These are phyloP conservation scores for Leucocoprinus birnbaumii DNA, from an alignment of 768 basidiomycete species.

Conservation along the genomic window DNA sequence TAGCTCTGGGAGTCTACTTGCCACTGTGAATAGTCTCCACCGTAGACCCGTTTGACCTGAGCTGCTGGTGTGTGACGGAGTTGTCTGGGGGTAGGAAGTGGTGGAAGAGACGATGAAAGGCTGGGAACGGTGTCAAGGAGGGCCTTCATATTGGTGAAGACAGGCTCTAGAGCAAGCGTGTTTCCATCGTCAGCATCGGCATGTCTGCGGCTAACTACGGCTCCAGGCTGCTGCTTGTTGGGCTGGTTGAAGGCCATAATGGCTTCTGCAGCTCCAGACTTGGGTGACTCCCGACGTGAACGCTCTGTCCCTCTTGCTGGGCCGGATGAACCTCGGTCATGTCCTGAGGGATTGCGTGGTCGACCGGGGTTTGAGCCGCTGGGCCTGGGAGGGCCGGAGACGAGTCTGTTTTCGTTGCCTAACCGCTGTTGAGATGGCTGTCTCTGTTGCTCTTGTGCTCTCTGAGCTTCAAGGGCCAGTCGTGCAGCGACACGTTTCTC, in stretches of 20 bases:
- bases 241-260: slow-evolving; percentile 8
- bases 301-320: slow-evolving; percentile 6
- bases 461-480: slow-evolving; percentile 17
- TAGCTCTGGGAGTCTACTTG: slow-evolving; percentile 3
- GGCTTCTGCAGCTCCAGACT: neutral
- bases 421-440: neutral
- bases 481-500: slow-evolving; percentile 18
- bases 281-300: neutral
- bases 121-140: slow-evolving; percentile 17
- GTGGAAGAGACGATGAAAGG: slow-evolving; percentile 16
- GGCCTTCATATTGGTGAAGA: slow-evolving; percentile 21
- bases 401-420: neutral
- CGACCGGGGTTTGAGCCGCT: neutral
- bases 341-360: neutral
- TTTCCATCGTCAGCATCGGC: neutral
- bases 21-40: slow-evolving; percentile 9
- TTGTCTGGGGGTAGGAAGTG: neutral
- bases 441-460: neutral
- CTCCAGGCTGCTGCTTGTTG: neutral
- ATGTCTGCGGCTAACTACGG: too few relatives aligned
- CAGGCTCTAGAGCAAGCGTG: slow-evolving; percentile 21
- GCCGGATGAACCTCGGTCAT: neutral
- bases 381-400: neutral
- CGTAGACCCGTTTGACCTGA: slow-evolving; percentile 2
- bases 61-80: neutral